These are phyloP conservation scores for Sporothrix luriei DNA, from an alignment of 2,329 filamentous ascomycete genomes.

Conservation along the genomic window DNA sequence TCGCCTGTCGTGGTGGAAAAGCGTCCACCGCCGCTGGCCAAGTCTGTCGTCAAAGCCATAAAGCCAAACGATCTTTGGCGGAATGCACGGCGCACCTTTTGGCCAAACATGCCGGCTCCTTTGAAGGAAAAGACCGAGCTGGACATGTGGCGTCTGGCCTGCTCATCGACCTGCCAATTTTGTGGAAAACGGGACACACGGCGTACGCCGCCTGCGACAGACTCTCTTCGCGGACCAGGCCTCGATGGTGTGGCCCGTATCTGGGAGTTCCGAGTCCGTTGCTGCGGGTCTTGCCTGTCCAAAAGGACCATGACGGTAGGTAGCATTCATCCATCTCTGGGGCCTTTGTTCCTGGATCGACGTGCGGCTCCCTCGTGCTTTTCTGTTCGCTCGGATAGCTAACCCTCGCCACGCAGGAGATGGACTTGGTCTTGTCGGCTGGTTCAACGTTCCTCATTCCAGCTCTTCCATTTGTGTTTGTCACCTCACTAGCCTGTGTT, in stretches of 20 bases:
- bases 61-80: slow-evolving; percentile 72
- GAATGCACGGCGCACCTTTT: slow-evolving; percentile 65
- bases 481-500: slow-evolving; percentile 63
- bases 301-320: slow-evolving; percentile 66
- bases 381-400: neutral
- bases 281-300: slow-evolving; percentile 68
- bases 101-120: slow-evolving; percentile 69
- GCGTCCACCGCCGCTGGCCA: slow-evolving; percentile 37
- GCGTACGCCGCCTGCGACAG: slow-evolving; percentile 40
- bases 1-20: slow-evolving; percentile 38
- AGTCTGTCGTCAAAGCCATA: slow-evolving; percentile 39
- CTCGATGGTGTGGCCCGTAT: slow-evolving; percentile 62
- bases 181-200: slow-evolving; percentile 54
- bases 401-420: slow-evolving; percentile 58
- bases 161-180: slow-evolving; percentile 66
- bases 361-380: neutral
- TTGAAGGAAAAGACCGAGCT: slow-evolving; percentile 67
- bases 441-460: slow-evolving; percentile 64
- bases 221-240: slow-evolving; percentile 65
- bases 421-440: slow-evolving; percentile 64
- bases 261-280: slow-evolving; percentile 70
- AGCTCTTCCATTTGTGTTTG: slow-evolving; percentile 69
- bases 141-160: slow-evolving; percentile 74
- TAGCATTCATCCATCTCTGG: neutral
- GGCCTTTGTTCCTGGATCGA: neutral